phyloP scores from a whole-genome alignment of 1,284 basidiomycete genomes.

The Fomitopsis betulina region DNA sequence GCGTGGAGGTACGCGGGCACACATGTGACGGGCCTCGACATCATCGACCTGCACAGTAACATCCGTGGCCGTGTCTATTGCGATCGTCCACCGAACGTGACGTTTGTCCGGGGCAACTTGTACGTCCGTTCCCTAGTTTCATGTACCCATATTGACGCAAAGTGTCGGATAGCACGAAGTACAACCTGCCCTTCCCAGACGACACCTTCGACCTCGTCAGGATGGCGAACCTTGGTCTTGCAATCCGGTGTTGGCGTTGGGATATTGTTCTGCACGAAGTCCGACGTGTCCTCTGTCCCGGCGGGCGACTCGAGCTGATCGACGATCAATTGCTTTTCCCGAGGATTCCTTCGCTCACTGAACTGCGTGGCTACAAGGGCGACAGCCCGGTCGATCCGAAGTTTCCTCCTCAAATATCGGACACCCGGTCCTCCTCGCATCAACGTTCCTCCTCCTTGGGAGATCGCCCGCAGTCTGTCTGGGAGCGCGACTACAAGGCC shows the following conservation, averaged over 20 bases:
- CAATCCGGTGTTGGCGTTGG: constrained; percentile 58
- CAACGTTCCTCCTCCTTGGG: not conserved
- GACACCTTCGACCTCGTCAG: constrained; percentile 65
- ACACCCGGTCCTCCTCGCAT: not conserved
- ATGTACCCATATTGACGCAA: constrained; percentile 5
- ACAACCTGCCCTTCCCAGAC: constrained; percentile 53
- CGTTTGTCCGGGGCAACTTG: constrained; percentile 62
- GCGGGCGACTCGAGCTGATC: constrained; percentile 64
- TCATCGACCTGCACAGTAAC: constrained; percentile 45
- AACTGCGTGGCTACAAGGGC: not conserved
- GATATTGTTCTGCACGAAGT: constrained; percentile 51
- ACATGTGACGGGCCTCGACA: constrained; percentile 58
- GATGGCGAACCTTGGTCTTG: constrained; percentile 59
- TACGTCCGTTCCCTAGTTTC: constrained; percentile 31
- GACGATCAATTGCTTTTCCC: constrained; percentile 69
- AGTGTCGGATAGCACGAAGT: constrained; percentile 40
- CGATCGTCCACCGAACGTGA: constrained; percentile 35
- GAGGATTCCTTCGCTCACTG: constrained; percentile 19
- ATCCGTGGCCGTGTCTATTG: constrained; percentile 21
- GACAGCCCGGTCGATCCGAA: not conserved
- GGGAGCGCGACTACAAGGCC: constrained; percentile 29
- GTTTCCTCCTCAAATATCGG: not conserved
- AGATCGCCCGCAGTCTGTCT: not conserved
- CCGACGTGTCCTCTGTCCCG: constrained; percentile 52
- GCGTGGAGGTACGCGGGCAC: constrained; percentile 48